phyloP scores from a whole-genome alignment of 1,284 basidiomycete genomes.

The Anthracocystis setariae region DNA sequence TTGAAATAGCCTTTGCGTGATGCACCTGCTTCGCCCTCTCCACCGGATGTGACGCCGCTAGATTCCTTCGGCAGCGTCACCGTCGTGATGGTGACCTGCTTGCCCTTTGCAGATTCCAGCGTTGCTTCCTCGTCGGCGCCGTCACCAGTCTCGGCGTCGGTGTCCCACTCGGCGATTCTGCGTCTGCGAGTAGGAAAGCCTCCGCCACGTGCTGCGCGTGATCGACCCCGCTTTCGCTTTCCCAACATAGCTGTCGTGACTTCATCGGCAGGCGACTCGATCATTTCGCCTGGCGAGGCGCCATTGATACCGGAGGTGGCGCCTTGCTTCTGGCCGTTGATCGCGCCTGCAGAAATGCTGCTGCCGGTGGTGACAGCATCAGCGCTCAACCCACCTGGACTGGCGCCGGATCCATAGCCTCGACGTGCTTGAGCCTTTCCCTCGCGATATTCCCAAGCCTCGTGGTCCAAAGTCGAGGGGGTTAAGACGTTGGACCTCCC shows the following conservation, averaged over 20 bases:
- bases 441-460: slow-evolving; percentile 56
- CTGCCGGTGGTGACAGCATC: slow-evolving; percentile 40
- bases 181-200: slow-evolving; percentile 28
- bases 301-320: slow-evolving; percentile 22
- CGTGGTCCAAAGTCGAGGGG: slow-evolving; percentile 49
- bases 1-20: slow-evolving; percentile 59
- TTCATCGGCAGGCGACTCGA: slow-evolving; percentile 46
- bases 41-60: slow-evolving; percentile 33
- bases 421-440: slow-evolving; percentile 50
- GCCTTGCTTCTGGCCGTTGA: slow-evolving; percentile 22
- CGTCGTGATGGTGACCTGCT: slow-evolving; percentile 41
- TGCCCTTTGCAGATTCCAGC: slow-evolving; percentile 29
- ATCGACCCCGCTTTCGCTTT: slow-evolving; percentile 48
- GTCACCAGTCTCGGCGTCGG: slow-evolving; percentile 45
- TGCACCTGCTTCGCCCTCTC: slow-evolving; percentile 51
- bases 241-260: slow-evolving; percentile 42
- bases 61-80: slow-evolving; percentile 22
- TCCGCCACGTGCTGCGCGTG: slow-evolving; percentile 34
- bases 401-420: slow-evolving; percentile 40
- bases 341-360: slow-evolving; percentile 35
- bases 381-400: slow-evolving; percentile 36
- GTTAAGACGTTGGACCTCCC: slow-evolving; percentile 34
- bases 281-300: slow-evolving; percentile 40
- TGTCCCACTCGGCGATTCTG: slow-evolving; percentile 43
- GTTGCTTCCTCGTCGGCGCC: slow-evolving; percentile 23